Conservation (phyloP, 139 green algal genomes). For the Chlamydomonas eustigma region DNA sequence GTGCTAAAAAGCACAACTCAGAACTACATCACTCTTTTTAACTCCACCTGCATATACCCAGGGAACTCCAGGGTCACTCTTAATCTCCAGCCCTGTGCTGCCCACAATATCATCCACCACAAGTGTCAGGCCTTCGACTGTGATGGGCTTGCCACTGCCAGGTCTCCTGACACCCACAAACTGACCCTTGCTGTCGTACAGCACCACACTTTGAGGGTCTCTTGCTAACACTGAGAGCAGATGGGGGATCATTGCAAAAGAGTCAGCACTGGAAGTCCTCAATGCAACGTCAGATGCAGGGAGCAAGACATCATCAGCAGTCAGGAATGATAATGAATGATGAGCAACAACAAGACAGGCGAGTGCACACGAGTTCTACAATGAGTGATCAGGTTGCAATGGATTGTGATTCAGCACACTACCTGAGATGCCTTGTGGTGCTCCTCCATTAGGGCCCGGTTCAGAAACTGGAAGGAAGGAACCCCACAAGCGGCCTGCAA, state of each 20-base stretch:
- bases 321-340: too few relatives aligned
- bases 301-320: too few relatives aligned
- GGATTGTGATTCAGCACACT: too few relatives aligned
- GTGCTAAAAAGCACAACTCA: constrained; percentile 16
- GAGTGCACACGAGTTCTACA: too few relatives aligned
- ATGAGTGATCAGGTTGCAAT: too few relatives aligned
- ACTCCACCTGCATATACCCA: constrained; percentile 82
- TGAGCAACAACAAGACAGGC: too few relatives aligned
- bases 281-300: too few relatives aligned
- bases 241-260: too few relatives aligned
- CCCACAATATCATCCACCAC: constrained; percentile 73
- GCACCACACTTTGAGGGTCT: constrained; percentile 83
- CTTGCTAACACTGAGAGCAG: constrained; percentile 73
- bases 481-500: constrained; percentile 60
- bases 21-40: background rate
- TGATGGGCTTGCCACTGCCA: constrained; percentile 78
- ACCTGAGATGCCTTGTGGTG: background rate
- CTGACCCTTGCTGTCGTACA: constrained; percentile 86
- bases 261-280: too few relatives aligned
- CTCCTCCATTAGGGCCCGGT: background rate
- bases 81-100: constrained; percentile 84
- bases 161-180: constrained; percentile 92
- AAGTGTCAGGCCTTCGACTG: constrained; percentile 73
- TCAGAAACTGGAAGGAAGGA: constrained; percentile 70
- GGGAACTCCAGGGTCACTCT: constrained; percentile 92